phyloP scores from a whole-genome alignment of 169 alveolate species.

The Plasmodium fragile region DNA sequence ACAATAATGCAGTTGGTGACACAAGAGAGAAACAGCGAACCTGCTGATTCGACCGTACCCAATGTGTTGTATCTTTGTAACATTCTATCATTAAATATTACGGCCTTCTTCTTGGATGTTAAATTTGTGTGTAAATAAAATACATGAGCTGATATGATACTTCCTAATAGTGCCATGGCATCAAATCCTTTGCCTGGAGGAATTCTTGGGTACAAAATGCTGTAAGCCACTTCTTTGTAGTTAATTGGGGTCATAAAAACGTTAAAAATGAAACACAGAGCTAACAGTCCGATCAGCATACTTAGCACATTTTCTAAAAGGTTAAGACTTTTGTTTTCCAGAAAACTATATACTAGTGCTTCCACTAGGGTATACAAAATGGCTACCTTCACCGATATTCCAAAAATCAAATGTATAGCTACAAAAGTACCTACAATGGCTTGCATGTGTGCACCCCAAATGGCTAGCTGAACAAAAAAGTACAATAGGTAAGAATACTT shows the following conservation, averaged over 20 bases:
- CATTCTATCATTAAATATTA: slow-evolving; percentile 31
- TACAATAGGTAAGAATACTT: slow-evolving; percentile 35
- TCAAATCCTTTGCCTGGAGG: slow-evolving; percentile 62
- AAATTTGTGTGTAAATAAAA: slow-evolving; percentile 75
- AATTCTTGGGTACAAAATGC: slow-evolving; percentile 60
- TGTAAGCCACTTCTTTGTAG: slow-evolving; percentile 24
- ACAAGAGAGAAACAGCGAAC: slow-evolving; percentile 59
- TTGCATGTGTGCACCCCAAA: slow-evolving; percentile 77
- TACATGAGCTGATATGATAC: slow-evolving; percentile 72
- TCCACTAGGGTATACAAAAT: slow-evolving; percentile 55
- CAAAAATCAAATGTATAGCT: slow-evolving; percentile 67
- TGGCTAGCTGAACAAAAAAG: slow-evolving; percentile 51
- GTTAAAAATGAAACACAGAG: slow-evolving; percentile 49
- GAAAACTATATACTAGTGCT: slow-evolving; percentile 62
- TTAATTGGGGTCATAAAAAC: slow-evolving; percentile 70
- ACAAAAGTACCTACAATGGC: slow-evolving; percentile 65
- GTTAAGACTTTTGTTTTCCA: slow-evolving; percentile 51
- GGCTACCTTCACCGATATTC: slow-evolving; percentile 55
- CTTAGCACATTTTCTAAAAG: slow-evolving; percentile 67
- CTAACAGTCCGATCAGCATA: slow-evolving; percentile 53
- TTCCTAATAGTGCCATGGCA: slow-evolving; percentile 59
- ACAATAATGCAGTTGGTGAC: slow-evolving; percentile 69
- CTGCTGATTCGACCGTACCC: slow-evolving; percentile 58
- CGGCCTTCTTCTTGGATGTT: slow-evolving; percentile 50
- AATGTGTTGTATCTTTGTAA: slow-evolving; percentile 49